A percentile compares a stretch with the other conserved stretches of the same genome.
Evolutionary conservation across 805 yeast species (phyloP).

Genomic region (Candida rishiriensis): DNA sequence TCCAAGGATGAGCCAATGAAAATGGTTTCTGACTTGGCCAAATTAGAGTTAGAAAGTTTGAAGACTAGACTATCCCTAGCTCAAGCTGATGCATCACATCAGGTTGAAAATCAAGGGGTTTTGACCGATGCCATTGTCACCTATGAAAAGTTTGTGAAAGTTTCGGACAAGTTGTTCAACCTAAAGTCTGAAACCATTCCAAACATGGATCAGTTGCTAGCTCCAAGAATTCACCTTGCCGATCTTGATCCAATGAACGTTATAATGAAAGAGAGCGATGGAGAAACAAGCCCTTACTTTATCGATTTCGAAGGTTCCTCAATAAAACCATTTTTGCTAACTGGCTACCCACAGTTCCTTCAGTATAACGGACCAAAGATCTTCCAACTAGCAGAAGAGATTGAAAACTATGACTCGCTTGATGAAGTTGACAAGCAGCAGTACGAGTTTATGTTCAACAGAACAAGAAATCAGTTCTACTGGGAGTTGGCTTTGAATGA

Average conservation of each 20-base stretch:
- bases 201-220: slow-evolving; percentile 55
- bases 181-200: slow-evolving; percentile 52
- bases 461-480: slow-evolving; percentile 85
- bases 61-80: slow-evolving; percentile 49
- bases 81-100: slow-evolving; percentile 48
- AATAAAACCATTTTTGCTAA: slow-evolving; percentile 77
- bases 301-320: slow-evolving; percentile 80
- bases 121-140: slow-evolving; percentile 52
- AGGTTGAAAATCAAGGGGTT: slow-evolving; percentile 37
- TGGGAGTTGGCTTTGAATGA: slow-evolving; percentile 80
- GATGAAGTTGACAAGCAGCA: slow-evolving; percentile 73
- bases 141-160: slow-evolving; percentile 52
- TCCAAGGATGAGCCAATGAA: slow-evolving; percentile 50
- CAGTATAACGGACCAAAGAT: slow-evolving; percentile 87
- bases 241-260: slow-evolving; percentile 92
- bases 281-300: slow-evolving; percentile 33
- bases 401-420: slow-evolving; percentile 63
- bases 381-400: slow-evolving; percentile 68
- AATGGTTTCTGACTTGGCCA: slow-evolving; percentile 59
- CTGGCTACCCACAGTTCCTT: slow-evolving; percentile 76
- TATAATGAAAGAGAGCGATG: slow-evolving; percentile 40
- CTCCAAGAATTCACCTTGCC: slow-evolving; percentile 72
- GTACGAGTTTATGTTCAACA: slow-evolving; percentile 78
- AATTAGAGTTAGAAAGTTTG: slow-evolving; percentile 59
- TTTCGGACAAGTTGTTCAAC: slow-evolving; percentile 59